Conservation (phyloP, 805 yeast species). For the Nakazawaea pomicola region DNA sequence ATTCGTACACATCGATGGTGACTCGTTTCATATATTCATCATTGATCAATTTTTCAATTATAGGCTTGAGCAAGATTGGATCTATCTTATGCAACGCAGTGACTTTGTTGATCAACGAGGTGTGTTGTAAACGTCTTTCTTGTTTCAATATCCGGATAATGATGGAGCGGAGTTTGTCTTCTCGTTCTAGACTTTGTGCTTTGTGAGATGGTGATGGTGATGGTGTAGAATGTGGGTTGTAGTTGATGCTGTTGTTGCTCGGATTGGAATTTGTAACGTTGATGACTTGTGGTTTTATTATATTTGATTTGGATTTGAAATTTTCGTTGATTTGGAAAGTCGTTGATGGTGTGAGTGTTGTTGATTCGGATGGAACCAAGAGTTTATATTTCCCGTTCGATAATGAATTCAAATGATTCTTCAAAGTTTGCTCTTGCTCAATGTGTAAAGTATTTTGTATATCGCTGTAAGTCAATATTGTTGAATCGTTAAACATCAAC, state of each 20-base stretch:
- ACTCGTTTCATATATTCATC: slow-evolving; percentile 28
- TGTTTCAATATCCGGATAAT: slow-evolving; percentile 30
- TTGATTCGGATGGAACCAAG: slow-evolving; percentile 13
- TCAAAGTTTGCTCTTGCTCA: slow-evolving; percentile 22
- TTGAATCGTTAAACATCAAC: slow-evolving; percentile 25
- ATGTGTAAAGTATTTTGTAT: slow-evolving; percentile 22
- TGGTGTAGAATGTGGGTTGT: background rate
- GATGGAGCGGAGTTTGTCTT: slow-evolving; percentile 25
- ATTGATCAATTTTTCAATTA: slow-evolving; percentile 30
- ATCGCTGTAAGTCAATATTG: slow-evolving; percentile 16
- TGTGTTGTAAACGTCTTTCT: slow-evolving; percentile 18
- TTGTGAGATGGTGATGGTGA: background rate
- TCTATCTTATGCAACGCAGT: slow-evolving; percentile 20
- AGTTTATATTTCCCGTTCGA: slow-evolving; percentile 27
- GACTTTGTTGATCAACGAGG: slow-evolving; percentile 24
- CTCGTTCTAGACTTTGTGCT: slow-evolving; percentile 16
- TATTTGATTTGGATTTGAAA: slow-evolving; percentile 10
- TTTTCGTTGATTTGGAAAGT: slow-evolving; percentile 5
- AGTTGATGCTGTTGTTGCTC: background rate
- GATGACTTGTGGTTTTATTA: slow-evolving; percentile 1
- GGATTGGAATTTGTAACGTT: background rate
- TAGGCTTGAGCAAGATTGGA: slow-evolving; percentile 25
- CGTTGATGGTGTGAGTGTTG: background rate
- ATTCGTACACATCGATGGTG: slow-evolving; percentile 20
- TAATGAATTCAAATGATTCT: slow-evolving; percentile 26